A percentile compares a stretch with the other conserved stretches of the same genome.
These are phyloP conservation scores for Paraleonurus japonicus DNA, from an alignment of 257 asterid species.

Conservation along the genomic window DNA sequence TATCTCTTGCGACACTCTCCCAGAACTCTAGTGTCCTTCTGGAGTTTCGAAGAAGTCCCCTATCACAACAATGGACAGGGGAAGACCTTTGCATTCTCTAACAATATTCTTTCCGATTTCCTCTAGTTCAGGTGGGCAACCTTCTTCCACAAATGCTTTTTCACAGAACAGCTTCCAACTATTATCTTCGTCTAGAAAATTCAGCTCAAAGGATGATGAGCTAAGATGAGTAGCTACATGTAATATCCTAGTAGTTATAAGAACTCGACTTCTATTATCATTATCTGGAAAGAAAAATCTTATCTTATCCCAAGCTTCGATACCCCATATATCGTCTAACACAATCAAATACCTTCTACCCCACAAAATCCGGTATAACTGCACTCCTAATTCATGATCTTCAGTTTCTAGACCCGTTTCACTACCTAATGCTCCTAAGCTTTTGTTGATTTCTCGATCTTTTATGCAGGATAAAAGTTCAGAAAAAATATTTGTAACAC, in stretches of 20 bases:
- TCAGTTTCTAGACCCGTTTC: not conserved
- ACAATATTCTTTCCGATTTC: conserved; percentile 1
- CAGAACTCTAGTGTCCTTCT: not conserved
- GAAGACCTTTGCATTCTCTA: conserved; percentile 9
- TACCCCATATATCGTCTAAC: conserved; percentile 13
- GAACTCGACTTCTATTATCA: not conserved
- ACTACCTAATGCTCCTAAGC: not conserved
- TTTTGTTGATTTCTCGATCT: not conserved
- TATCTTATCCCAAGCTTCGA: conserved; percentile 7
- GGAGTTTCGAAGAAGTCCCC: conserved; percentile 2
- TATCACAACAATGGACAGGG: conserved; percentile 13
- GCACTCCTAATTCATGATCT: not conserved
- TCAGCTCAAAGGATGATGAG: not conserved
- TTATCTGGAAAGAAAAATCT: not conserved
- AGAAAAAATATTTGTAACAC: not conserved
- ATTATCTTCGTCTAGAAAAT: not conserved
- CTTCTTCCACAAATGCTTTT: conserved; percentile 7
- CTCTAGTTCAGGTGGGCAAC: not conserved
- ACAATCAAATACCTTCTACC: conserved; percentile 5
- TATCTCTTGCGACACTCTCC: not conserved
- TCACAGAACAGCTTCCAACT: conserved; percentile 14
- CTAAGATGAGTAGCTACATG: not conserved
- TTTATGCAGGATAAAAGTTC: not conserved
- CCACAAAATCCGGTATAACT: not conserved
- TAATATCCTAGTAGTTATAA: conserved; percentile 14